phyloP scores from a whole-genome alignment of 2,329 filamentous ascomycete genomes.

The Aspergillus pseudoterreus region DNA sequence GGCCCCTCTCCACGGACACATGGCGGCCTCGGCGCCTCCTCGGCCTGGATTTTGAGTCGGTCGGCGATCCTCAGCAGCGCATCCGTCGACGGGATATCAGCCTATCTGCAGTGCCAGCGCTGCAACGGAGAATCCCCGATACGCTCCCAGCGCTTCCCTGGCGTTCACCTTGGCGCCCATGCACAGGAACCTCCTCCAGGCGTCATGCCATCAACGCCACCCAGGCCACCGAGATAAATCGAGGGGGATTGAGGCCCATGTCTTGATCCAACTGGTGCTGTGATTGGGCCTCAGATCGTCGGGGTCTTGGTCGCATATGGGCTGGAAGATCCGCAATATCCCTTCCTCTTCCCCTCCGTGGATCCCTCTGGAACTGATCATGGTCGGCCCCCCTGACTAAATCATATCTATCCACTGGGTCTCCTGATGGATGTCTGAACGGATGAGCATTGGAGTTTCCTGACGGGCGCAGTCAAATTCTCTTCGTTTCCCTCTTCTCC shows the following conservation, averaged over 20 bases:
- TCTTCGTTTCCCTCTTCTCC: neutral
- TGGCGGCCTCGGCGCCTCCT: neutral
- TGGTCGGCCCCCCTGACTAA: neutral
- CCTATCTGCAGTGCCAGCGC: neutral
- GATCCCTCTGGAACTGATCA: neutral
- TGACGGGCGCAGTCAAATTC: neutral
- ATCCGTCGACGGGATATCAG: neutral
- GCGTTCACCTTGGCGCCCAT: constrained; percentile 11
- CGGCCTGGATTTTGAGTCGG: neutral
- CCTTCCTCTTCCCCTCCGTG: neutral
- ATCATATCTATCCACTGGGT: neutral
- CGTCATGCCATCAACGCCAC: constrained; percentile 11
- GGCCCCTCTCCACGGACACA: neutral
- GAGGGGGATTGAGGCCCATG: neutral
- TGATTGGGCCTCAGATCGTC: neutral
- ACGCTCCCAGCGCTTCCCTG: constrained; percentile 4
- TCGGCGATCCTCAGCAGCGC: neutral
- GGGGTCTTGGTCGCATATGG: neutral
- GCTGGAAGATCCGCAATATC: neutral
- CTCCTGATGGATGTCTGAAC: neutral
- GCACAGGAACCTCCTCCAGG: constrained; percentile 5
- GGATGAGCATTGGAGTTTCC: neutral
- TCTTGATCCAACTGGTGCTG: neutral
- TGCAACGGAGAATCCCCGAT: constrained; percentile 1
- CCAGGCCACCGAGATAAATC: neutral